These are phyloP conservation scores for Leccinum variicolor DNA, from an alignment of 768 basidiomycete species.

Conservation along the genomic window DNA sequence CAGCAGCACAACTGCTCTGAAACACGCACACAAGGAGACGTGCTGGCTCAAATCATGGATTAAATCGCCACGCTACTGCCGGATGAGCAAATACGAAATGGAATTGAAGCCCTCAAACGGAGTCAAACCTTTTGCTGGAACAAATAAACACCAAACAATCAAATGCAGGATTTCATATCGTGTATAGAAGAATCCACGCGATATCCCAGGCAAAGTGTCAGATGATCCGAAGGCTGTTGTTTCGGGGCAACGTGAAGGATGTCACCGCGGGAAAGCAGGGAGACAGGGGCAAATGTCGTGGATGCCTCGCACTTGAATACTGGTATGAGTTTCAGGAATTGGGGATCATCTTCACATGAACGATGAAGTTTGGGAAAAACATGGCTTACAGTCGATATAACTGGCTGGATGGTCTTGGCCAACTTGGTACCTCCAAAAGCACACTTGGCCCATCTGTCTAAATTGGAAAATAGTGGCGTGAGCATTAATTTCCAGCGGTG, in stretches of 20 bases:
- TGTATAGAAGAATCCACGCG: neutral
- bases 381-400: neutral
- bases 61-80: neutral
- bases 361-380: neutral
- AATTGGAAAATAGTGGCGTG: neutral
- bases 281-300: neutral
- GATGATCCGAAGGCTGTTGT: slow-evolving; percentile 7
- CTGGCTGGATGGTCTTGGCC: neutral
- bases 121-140: neutral
- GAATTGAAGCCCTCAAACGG: neutral
- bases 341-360: slow-evolving; percentile 3
- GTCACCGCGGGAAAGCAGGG: neutral
- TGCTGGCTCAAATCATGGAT: neutral
- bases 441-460: neutral
- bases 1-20: neutral
- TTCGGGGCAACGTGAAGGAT: neutral
- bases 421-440: neutral
- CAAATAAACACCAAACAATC: neutral
- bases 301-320: neutral
- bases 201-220: slow-evolving; percentile 7
- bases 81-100: neutral
- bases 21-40: neutral
- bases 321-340: neutral
- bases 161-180: neutral
- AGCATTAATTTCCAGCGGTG: neutral